Conservation (phyloP, 345 rosid species). For the Eucalyptus curtisii region DNA sequence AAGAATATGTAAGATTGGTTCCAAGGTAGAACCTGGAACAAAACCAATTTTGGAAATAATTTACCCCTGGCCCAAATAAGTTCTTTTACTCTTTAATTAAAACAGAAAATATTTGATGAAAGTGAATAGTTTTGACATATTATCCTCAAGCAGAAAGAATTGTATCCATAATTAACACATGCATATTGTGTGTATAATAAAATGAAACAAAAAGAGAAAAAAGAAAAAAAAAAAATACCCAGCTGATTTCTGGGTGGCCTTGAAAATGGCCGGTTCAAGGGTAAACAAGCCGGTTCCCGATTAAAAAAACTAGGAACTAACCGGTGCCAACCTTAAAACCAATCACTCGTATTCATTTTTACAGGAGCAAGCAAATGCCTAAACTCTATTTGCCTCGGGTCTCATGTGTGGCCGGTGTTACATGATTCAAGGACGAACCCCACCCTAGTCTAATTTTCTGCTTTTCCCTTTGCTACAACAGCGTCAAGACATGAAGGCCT, state of each 20-base stretch:
- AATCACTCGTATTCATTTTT: neutral
- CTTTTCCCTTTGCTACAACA: neutral
- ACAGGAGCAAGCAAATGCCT: neutral
- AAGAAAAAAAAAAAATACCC: neutral
- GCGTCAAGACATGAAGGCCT: neutral
- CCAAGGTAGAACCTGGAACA: neutral
- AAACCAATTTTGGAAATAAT: neutral
- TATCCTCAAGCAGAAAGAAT: neutral
- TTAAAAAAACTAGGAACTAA: neutral
- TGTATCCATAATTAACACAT: neutral
- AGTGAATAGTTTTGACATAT: neutral
- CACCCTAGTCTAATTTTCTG: neutral
- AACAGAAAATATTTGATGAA: neutral
- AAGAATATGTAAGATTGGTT: rapidly evolving
- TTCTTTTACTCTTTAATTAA: neutral
- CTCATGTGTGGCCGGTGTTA: neutral
- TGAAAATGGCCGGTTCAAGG: neutral
- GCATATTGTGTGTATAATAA: neutral
- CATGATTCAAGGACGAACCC: neutral
- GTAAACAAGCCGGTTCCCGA: neutral
- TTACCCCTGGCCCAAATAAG: neutral
- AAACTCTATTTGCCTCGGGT: neutral
- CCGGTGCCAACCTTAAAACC: neutral
- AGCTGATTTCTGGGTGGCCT: neutral
- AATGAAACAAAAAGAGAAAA: neutral